Percentiles rank a stretch among this genome's conserved stretches.
phyloP scores from a whole-genome alignment of 371 early-diverging fungal genomes.

The Mucor lusitanicus region DNA sequence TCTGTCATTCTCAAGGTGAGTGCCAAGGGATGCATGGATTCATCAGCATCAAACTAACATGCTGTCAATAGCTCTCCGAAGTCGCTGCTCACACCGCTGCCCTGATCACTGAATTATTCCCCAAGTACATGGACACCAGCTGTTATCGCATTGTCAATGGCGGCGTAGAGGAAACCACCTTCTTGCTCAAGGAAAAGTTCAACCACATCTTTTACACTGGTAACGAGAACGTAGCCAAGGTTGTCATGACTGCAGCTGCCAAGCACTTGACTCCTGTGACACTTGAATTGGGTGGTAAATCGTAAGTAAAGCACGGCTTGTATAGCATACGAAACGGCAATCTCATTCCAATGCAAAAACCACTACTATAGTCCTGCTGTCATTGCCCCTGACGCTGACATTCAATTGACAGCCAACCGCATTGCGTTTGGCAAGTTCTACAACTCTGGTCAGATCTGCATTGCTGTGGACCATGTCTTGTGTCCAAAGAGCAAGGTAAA shows the following conservation, averaged over 20 bases:
- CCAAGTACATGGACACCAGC: conserved; percentile 72
- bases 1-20: conserved; percentile 70
- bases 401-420: conserved; percentile 70
- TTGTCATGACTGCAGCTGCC: conserved; percentile 78
- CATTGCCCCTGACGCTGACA: conserved; percentile 66
- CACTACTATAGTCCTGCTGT: conserved; percentile 73
- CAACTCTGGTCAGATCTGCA: conserved; percentile 90
- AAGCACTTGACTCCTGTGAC: conserved; percentile 74
- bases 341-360: neutral
- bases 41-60: neutral
- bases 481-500: conserved; percentile 52
- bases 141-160: conserved; percentile 80
- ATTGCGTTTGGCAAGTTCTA: conserved; percentile 82
- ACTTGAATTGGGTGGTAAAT: conserved; percentile 90
- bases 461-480: conserved; percentile 87
- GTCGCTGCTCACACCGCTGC: conserved; percentile 70
- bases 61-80: conserved; percentile 66
- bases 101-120: conserved; percentile 63
- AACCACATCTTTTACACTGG: conserved; percentile 94
- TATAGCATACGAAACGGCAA: neutral
- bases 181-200: conserved; percentile 68
- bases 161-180: conserved; percentile 76
- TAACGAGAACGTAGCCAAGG: conserved; percentile 73
- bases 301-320: conserved; percentile 31
- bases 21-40: neutral